These are phyloP conservation scores for Cladorrhinum samala DNA, from an alignment of 495 filamentous ascomycete genomes.

Conservation along the genomic window DNA sequence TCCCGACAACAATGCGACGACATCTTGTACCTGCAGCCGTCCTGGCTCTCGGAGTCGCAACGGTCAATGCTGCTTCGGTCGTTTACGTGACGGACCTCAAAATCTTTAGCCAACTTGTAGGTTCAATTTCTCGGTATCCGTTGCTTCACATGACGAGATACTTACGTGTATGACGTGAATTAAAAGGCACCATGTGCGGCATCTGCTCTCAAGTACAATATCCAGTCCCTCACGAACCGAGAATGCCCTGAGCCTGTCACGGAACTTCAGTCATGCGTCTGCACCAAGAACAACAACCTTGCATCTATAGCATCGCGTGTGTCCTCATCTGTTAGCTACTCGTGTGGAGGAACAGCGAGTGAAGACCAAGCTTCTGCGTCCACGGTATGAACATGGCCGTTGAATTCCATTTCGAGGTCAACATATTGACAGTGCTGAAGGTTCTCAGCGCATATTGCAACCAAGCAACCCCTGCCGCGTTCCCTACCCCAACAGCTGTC, in stretches of 20 bases:
- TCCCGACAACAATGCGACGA: conserved; percentile 15
- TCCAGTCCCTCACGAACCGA: conserved; percentile 34
- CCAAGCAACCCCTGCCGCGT: conserved; percentile 27
- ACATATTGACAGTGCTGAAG: conserved; percentile 1
- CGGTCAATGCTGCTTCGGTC: conserved; percentile 12
- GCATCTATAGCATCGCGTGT: conserved; percentile 32
- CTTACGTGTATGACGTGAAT: background rate
- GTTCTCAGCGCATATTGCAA: conserved; percentile 42
- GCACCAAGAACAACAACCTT: conserved; percentile 44
- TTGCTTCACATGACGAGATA: background rate
- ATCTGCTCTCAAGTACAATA: conserved; percentile 32
- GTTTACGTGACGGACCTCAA: conserved; percentile 41
- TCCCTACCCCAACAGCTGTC: conserved; percentile 35
- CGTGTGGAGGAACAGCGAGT: conserved; percentile 38
- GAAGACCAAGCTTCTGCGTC: conserved; percentile 40
- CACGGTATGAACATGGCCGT: no score
- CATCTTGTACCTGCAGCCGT: background rate
- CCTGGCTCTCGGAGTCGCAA: conserved; percentile 7
- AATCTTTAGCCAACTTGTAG: conserved; percentile 37
- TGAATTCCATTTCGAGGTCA: conserved; percentile 5
- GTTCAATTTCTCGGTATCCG: background rate
- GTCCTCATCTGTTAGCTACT: conserved; percentile 31
- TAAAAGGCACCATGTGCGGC: conserved; percentile 43
- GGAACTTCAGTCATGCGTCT: conserved; percentile 42
- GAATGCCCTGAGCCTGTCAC: conserved; percentile 35